Conservation (phyloP, 2,329 filamentous ascomycete genomes). For the Pseudogymnoascus sp. region DNA sequence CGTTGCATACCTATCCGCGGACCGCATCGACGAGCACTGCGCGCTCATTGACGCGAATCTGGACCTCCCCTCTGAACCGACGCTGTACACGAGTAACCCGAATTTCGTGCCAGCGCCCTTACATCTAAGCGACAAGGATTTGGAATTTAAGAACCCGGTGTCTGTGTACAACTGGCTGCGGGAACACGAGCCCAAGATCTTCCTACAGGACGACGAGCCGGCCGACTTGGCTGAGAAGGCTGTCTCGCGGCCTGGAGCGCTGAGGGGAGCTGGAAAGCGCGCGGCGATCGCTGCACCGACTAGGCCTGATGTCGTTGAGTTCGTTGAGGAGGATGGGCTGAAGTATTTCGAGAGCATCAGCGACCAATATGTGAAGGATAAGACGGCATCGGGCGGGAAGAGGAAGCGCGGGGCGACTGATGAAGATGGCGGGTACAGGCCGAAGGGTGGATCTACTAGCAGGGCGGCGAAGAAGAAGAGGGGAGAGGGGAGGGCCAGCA, state of each 20-base stretch:
- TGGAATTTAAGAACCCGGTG: constrained; percentile 68
- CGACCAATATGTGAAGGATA: constrained; percentile 12
- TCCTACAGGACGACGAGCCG: constrained; percentile 53
- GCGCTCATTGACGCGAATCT: constrained; percentile 44
- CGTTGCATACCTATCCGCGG: constrained; percentile 58
- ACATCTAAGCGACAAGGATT: constrained; percentile 41
- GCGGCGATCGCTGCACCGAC: constrained; percentile 27
- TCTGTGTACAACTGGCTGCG: constrained; percentile 95
- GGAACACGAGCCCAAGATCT: constrained; percentile 74
- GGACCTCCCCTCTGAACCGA: constrained; percentile 29
- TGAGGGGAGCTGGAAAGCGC: constrained; percentile 30
- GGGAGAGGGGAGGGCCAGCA: constrained; percentile 2
- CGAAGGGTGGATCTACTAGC: constrained; percentile 36
- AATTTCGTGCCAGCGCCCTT: constrained; percentile 32
- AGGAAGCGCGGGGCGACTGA: constrained; percentile 42
- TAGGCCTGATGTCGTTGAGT: constrained; percentile 27
- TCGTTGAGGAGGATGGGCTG: constrained; percentile 32
- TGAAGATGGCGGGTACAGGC: constrained; percentile 53
- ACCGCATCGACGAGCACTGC: constrained; percentile 69
- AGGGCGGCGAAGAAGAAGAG: constrained; percentile 6
- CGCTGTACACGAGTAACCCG: constrained; percentile 17
- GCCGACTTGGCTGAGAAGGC: constrained; percentile 35
- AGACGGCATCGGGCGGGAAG: constrained; percentile 35
- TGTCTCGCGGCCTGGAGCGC: constrained; percentile 30
- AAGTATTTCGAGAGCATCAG: constrained; percentile 27